A percentile compares a stretch with the other conserved stretches of the same genome.
phyloP scores from a whole-genome alignment of 176 grass and related monocot genomes.

The Thinopyrum elongatum region DNA sequence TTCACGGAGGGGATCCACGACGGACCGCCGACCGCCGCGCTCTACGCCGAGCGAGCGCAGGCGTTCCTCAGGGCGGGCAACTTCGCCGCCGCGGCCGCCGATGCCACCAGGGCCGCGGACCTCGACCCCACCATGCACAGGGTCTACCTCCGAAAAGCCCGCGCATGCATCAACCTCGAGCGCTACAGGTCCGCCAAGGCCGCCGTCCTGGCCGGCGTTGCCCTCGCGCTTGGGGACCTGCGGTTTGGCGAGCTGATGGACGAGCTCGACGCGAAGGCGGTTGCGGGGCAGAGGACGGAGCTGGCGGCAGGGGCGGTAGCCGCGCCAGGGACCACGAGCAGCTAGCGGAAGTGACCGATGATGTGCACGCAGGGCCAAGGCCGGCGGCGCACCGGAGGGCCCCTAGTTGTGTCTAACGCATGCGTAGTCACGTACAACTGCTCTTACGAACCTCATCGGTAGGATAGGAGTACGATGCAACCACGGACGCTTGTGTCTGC shows the following conservation, averaged over 20 bases:
- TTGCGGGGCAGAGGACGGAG: too few species aligned
- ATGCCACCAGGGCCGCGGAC: not conserved
- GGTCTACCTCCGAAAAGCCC: not conserved
- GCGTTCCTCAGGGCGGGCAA: slow-evolving; percentile 38
- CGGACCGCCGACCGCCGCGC: slow-evolving; percentile 15
- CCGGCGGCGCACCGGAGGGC: too few species aligned
- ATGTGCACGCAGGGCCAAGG: too few species aligned
- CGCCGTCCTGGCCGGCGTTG: slow-evolving; percentile 39
- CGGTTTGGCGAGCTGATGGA: slow-evolving; percentile 15
- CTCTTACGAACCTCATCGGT: too few species aligned
- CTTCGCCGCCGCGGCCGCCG: slow-evolving; percentile 4
- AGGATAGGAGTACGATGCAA: too few species aligned
- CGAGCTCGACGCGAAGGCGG: too few species aligned
- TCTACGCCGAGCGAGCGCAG: slow-evolving; percentile 44
- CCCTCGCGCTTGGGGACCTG: not conserved
- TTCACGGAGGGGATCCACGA: slow-evolving; percentile 41
- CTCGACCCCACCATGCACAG: slow-evolving; percentile 5
- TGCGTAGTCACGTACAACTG: too few species aligned
- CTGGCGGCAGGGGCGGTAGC: too few species aligned
- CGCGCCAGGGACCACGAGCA: too few species aligned
- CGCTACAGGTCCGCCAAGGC: slow-evolving; percentile 52
- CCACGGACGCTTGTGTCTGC: too few species aligned
- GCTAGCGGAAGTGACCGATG: too few species aligned
- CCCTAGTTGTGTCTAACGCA: too few species aligned
- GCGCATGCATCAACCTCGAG: slow-evolving; percentile 53